Evolutionary conservation across 345 rosid species (phyloP).

Genomic region (Kandelia obovata): DNA sequence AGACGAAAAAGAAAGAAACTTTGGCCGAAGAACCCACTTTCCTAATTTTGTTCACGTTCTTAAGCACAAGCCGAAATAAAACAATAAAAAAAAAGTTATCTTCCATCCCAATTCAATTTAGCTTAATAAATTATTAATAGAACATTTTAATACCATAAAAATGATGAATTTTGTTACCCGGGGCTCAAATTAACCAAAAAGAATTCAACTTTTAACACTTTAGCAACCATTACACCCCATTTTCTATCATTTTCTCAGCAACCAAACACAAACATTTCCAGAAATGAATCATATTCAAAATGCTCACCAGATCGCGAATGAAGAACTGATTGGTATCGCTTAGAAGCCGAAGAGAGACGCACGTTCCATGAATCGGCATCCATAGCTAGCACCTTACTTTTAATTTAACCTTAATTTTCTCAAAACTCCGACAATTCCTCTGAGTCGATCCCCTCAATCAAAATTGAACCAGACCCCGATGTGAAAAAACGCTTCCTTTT

Average conservation of each 20-base stretch:
- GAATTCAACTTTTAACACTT: neutral
- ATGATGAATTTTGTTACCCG: neutral
- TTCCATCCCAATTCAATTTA: constrained; percentile 3
- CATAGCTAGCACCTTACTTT: constrained; percentile 33
- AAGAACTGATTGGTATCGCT: constrained; percentile 73
- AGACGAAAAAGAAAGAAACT: neutral
- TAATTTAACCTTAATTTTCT: neutral
- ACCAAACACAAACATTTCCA: neutral
- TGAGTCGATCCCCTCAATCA: neutral
- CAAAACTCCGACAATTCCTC: neutral
- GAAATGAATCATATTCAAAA: neutral
- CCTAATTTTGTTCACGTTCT: neutral
- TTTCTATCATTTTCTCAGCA: neutral
- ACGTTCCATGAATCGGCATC: constrained; percentile 86
- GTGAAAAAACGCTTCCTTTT: neutral
- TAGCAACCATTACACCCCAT: neutral
- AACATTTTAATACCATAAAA: neutral
- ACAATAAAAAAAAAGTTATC: constrained; percentile 28
- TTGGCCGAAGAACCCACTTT: constrained; percentile 10
- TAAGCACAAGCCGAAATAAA: too few relatives aligned
- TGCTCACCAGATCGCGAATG: constrained; percentile 88
- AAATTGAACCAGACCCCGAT: neutral
- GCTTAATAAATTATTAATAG: too few relatives aligned
- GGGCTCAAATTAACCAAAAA: neutral
- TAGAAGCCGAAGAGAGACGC: constrained; percentile 80